Percentiles rank a stretch among this genome's conserved stretches.
phyloP scores from a whole-genome alignment of 345 rosid genomes.

The Eucalyptus grandis region DNA sequence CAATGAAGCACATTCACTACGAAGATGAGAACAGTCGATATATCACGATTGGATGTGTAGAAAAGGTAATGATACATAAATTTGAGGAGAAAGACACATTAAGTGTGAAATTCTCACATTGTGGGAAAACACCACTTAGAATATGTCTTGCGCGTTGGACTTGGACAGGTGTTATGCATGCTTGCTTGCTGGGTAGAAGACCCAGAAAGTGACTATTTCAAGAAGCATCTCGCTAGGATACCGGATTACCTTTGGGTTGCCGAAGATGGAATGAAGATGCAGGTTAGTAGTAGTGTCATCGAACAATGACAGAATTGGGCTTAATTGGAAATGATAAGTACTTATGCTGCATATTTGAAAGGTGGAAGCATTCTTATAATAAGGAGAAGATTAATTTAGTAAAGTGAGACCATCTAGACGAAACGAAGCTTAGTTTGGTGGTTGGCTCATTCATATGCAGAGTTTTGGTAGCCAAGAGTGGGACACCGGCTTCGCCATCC shows the following conservation, averaged over 20 bases:
- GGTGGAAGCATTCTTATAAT: background rate
- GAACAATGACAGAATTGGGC: background rate
- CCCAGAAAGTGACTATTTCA: conserved; percentile 33
- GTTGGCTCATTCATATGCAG: background rate
- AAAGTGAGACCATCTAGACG: background rate
- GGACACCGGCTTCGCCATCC: conserved; percentile 35
- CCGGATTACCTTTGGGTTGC: conserved; percentile 50
- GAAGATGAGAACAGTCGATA: conserved; percentile 32
- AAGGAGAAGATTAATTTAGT: background rate
- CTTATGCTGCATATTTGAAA: background rate
- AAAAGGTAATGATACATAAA: conserved; percentile 5
- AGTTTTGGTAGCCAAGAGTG: conserved; percentile 59
- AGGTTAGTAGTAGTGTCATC: conserved; percentile 2
- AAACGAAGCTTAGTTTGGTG: background rate
- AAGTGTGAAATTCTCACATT: background rate
- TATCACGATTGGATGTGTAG: conserved; percentile 25
- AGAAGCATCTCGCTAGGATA: conserved; percentile 45
- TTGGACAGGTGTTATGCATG: conserved; percentile 31
- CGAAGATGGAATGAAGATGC: conserved; percentile 67
- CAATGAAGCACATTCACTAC: conserved; percentile 20
- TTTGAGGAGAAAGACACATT: background rate
- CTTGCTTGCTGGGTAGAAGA: conserved; percentile 69
- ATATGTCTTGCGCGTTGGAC: background rate
- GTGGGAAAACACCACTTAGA: background rate
- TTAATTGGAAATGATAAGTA: background rate